Percentiles rank a stretch among this genome's conserved stretches.
These are phyloP conservation scores for Penicillium sp. DNA, from an alignment of 2,329 filamentous ascomycete species.

Conservation along the genomic window DNA sequence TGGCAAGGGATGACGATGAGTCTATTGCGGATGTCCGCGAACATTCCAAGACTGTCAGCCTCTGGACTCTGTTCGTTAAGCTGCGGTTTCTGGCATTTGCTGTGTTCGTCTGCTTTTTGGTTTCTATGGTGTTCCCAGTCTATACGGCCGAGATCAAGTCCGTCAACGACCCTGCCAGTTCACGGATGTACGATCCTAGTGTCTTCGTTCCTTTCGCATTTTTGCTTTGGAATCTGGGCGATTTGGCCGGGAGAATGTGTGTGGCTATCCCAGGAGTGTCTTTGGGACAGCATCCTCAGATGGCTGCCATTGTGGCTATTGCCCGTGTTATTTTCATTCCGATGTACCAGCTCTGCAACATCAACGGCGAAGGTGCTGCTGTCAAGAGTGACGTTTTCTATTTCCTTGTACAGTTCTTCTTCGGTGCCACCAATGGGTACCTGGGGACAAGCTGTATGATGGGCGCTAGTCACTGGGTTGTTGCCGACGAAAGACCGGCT, in stretches of 20 bases:
- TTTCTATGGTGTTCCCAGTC: slow-evolving; percentile 93
- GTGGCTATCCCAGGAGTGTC: slow-evolving; percentile 51
- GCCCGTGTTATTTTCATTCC: slow-evolving; percentile 65
- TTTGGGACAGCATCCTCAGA: slow-evolving; percentile 54
- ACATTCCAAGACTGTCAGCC: slow-evolving; percentile 43
- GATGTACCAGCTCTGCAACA: slow-evolving; percentile 81
- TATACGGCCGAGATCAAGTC: slow-evolving; percentile 65
- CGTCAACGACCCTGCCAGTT: slow-evolving; percentile 33
- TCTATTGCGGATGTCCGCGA: slow-evolving; percentile 9
- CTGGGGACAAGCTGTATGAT: slow-evolving; percentile 86
- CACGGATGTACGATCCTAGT: slow-evolving; percentile 56
- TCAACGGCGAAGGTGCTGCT: slow-evolving; percentile 63
- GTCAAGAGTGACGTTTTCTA: slow-evolving; percentile 82
- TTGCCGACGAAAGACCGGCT: slow-evolving; percentile 72
- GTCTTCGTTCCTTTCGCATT: slow-evolving; percentile 86
- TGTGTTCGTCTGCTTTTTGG: slow-evolving; percentile 68
- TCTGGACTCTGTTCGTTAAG: slow-evolving; percentile 63
- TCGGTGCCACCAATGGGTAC: slow-evolving; percentile 80
- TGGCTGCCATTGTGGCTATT: slow-evolving; percentile 60
- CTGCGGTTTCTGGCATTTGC: slow-evolving; percentile 68
- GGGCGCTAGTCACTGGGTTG: slow-evolving; percentile 71
- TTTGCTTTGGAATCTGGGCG: slow-evolving; percentile 86
- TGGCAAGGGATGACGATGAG: slow-evolving; percentile 11
- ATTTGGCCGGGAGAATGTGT: slow-evolving; percentile 65
- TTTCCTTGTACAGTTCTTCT: slow-evolving; percentile 71